Base-by-base conservation (phyloP, 2,329 filamentous ascomycete genomes). In the Sporothrix variecibatus region DNA sequence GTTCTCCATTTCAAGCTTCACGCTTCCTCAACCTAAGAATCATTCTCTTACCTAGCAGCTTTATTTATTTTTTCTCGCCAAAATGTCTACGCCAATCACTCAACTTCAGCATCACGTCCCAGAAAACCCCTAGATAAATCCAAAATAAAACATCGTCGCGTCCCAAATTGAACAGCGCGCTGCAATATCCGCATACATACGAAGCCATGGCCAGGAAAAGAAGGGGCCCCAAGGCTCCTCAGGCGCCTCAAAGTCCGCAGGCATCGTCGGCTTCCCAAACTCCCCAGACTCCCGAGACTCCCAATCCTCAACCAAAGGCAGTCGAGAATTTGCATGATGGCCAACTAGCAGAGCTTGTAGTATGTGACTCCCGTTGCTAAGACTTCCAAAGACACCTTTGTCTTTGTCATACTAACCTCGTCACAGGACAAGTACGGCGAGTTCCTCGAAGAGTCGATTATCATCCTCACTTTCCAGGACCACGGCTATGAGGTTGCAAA, bases 391-490 rank as follows among this genome's bases (percentile, higher is more conserved):
- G n/a, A n/a, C n/a, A n/a, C n/a, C n/a, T n/a, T n/a, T n/a, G n/a
- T n/a, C n/a, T n/a, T n/a, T n/a, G n/a, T 49, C 15, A 49, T 3
- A 11, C 20, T 71, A 58, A 56, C 8, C 15, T 38, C 43, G 38
- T 7, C 20, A 2, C 38, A 95, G 90, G 87, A 90, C 75, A 89
- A 92, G 76, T 95, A 94, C 79, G 91, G 91, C 80, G 88, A 92
- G 31, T 88, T 91, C 23, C 82, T 98, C 56, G 95, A 98, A 77
- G 89, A 94, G 77, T 88, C 93, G 0, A 87, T 95, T 15, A 88
- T 98, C 74, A 87, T 92, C 72, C 91, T 94, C 3, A 93, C 98
- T 69, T 85, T 90, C 5, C 89, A 85, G 71, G 95, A 98, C 79
- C 93, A 90, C 81, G 84, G 90, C 58, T 84, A 90, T 43, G 79